Evolutionary conservation across 2,329 filamentous ascomycete species (phyloP).

Genomic region (Epichloe hybrida): DNA sequence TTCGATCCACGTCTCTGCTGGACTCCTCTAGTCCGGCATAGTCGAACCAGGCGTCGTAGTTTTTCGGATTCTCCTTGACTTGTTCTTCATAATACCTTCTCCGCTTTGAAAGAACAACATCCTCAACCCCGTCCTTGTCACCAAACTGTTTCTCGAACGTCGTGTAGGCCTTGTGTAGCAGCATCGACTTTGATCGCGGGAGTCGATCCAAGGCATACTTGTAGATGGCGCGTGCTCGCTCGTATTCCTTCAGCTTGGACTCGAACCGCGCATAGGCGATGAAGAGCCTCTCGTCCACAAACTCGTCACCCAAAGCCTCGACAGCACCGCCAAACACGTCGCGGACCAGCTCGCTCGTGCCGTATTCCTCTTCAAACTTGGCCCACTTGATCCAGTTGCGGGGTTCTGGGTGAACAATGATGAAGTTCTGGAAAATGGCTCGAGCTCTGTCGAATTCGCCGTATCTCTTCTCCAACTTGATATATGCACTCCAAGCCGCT

Average conservation of each 20-base stretch:
- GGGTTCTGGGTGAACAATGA: constrained; percentile 83
- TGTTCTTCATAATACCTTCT: constrained; percentile 89
- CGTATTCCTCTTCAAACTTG: constrained; percentile 90
- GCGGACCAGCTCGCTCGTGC: constrained; percentile 79
- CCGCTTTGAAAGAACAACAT: constrained; percentile 89
- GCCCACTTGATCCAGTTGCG: constrained; percentile 99
- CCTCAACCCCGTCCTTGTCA: constrained; percentile 82
- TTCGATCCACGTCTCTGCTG: constrained; percentile 65
- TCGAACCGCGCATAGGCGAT: constrained; percentile 94
- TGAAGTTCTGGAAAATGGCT: constrained; percentile 80
- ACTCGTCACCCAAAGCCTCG: constrained; percentile 82
- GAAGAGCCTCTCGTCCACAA: constrained; percentile 92
- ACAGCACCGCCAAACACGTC: constrained; percentile 85
- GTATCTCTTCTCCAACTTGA: constrained; percentile 94
- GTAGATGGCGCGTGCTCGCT: constrained; percentile 87
- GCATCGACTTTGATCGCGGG: constrained; percentile 71
- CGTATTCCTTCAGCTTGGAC: constrained; percentile 86
- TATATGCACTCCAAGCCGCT: constrained; percentile 88
- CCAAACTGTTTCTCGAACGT: constrained; percentile 98
- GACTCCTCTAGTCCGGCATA: constrained; percentile 83
- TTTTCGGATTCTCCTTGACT: constrained; percentile 84
- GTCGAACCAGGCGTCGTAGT: constrained; percentile 97
- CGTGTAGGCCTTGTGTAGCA: constrained; percentile 85
- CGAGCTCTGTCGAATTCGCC: constrained; percentile 83
- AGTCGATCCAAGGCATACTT: constrained; percentile 91